Evolutionary conservation across 495 filamentous ascomycete genomes (phyloP).

Genomic region (Pseudomonodictys pantanalensis): DNA sequence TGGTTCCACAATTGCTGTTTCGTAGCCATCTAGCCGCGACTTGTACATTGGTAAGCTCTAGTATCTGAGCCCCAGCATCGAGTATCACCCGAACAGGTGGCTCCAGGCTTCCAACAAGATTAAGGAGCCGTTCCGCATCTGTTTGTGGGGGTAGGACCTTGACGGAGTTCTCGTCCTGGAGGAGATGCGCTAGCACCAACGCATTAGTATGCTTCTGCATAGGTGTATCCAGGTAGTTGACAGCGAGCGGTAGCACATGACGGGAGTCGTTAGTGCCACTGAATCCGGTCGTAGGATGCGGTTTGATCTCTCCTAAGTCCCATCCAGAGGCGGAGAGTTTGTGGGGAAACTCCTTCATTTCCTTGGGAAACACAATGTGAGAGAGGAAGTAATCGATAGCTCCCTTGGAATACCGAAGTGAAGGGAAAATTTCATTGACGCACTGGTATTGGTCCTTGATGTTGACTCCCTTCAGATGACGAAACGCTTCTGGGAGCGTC

Average conservation of each 20-base stretch:
- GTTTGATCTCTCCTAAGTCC: slow-evolving; percentile 56
- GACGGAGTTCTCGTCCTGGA: slow-evolving; percentile 54
- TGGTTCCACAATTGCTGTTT: slow-evolving; percentile 9
- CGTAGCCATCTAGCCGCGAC: slow-evolving; percentile 54
- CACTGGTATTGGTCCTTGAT: slow-evolving; percentile 50
- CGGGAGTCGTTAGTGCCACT: slow-evolving; percentile 71
- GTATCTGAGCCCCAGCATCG: slow-evolving; percentile 71
- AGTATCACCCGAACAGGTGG: slow-evolving; percentile 58
- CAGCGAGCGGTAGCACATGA: slow-evolving; percentile 53
- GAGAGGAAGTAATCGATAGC: slow-evolving; percentile 63
- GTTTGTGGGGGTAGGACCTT: neutral
- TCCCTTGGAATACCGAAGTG: slow-evolving; percentile 51
- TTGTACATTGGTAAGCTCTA: slow-evolving; percentile 58
- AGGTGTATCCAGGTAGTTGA: slow-evolving; percentile 56
- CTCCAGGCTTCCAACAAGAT: slow-evolving; percentile 42
- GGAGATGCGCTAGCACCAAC: slow-evolving; percentile 56
- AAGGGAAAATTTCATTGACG: slow-evolving; percentile 49
- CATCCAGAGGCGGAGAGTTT: slow-evolving; percentile 70
- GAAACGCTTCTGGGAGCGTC: slow-evolving; percentile 33
- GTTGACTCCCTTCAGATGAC: slow-evolving; percentile 57
- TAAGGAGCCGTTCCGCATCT: slow-evolving; percentile 47
- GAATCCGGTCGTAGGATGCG: slow-evolving; percentile 59
- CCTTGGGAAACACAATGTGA: slow-evolving; percentile 61
- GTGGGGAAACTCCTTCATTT: slow-evolving; percentile 60
- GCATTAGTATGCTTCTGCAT: slow-evolving; percentile 63